phyloP scores from a whole-genome alignment of 2,329 filamentous ascomycete genomes.

The Penicillium oxalicum region DNA sequence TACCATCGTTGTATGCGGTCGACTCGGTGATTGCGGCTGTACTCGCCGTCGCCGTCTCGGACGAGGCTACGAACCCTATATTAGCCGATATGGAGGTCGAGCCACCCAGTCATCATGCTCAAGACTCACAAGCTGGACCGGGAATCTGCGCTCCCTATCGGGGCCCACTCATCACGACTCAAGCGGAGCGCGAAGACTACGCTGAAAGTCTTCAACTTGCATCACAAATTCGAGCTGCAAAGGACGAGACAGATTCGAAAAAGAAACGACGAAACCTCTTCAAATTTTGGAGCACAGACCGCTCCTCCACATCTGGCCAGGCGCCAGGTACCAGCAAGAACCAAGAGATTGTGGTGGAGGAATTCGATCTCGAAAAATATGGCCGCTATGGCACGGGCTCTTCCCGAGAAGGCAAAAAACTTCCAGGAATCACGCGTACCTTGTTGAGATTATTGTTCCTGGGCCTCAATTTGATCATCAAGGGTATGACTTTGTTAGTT shows the following conservation, averaged over 20 bases:
- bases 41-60: constrained; percentile 41
- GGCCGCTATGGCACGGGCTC: constrained; percentile 35
- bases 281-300: constrained; percentile 12
- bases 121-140: constrained; percentile 5
- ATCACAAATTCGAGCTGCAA: constrained; percentile 26
- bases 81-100: constrained; percentile 33
- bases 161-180: constrained; percentile 31
- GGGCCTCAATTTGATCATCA: constrained; percentile 34
- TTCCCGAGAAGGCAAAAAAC: constrained; percentile 33
- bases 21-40: constrained; percentile 44
- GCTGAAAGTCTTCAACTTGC: constrained; percentile 34
- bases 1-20: constrained; percentile 44
- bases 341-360: constrained; percentile 34
- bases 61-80: constrained; percentile 36
- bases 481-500: constrained; percentile 32
- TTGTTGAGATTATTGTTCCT: constrained; percentile 36
- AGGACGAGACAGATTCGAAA: constrained; percentile 10
- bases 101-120: constrained; percentile 12
- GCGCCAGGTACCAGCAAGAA: constrained; percentile 19
- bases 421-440: constrained; percentile 34
- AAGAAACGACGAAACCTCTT: constrained; percentile 13
- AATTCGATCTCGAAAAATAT: constrained; percentile 44
- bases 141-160: constrained; percentile 17
- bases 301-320: neutral
- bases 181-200: constrained; percentile 41